Evolutionary conservation across 1,284 basidiomycete genomes (phyloP), one percentile per base, ranked within the genome.

Genomic region (Papiliotrema laurentii): DNA sequence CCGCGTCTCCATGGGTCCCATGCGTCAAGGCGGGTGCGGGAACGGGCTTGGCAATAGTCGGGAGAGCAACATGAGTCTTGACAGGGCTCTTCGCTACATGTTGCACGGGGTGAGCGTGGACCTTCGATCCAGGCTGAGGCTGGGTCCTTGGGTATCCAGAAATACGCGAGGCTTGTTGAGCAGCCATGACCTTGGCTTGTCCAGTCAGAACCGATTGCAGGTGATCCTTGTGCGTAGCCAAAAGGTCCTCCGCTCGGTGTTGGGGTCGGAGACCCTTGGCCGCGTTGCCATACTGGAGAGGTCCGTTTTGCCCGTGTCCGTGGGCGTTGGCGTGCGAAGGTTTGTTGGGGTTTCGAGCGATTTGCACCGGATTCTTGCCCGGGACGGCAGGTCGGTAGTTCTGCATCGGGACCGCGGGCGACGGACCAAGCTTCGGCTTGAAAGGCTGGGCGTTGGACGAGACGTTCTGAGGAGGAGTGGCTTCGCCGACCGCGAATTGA

Each of bases 401-500:
- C 42, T 63, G 64, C 49, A 54, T 28, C 31, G 50, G 63, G 11
- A 72, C 78, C 2, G 77, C 76, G 5, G 79, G 77, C 46, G 81
- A 78, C 77, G 85, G 82, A 1, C 86, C 86, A 55, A 82, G 77
- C 33, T 81, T 78, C 31, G 83, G 86, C 50, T 80, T 81, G 77
- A 86, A 86, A 0, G 25, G 25, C 27, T 81, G 78, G 11, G 66
- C 54, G 3, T 52, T 47, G 18, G 56, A 43, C 9, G 60, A 56
- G 5, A 64, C 53, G 11, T 63, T 49, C 13, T 76, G 19, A 67
- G 76, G 16, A 13, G 43, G 45, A 33, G 75, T 21, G 77, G 76
- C n/a, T 3, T 82, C 86, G 0, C 84, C 82, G 3, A 85, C 82
- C 21, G 85, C 78, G 63, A 88, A 91, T 68, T 93, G 90, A 6